Evolutionary conservation across 352 stramenopile genomes (phyloP).

Genomic region (Chrysophaeum taylorii): DNA sequence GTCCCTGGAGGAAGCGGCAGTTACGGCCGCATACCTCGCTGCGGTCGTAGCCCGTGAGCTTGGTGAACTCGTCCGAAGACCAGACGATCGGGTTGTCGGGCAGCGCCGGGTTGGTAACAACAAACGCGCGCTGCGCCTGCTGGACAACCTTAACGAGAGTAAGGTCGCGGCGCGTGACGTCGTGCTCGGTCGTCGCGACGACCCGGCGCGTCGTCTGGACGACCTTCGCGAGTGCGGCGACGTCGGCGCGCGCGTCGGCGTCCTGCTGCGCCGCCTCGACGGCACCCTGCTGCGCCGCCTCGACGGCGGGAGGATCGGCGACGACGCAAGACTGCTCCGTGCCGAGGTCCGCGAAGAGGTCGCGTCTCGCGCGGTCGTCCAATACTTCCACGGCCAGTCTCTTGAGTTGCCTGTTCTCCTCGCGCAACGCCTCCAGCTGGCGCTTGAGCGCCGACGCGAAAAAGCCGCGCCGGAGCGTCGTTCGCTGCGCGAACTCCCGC

Average conservation of each 20-base stretch:
- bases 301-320: not conserved
- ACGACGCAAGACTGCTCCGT: no score
- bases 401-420: not conserved
- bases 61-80: conserved; percentile 25
- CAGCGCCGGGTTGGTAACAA: conserved; percentile 40
- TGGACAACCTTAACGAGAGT: conserved; percentile 31
- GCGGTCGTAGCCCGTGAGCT: conserved; percentile 36
- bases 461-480: not conserved
- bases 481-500: not conserved
- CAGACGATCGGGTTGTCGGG: conserved; percentile 39
- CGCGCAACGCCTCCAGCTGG: not conserved
- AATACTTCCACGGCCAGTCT: not conserved
- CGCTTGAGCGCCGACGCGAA: conserved; percentile 11
- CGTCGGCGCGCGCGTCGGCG: not conserved
- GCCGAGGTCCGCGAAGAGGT: not conserved
- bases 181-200: no score
- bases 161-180: conserved; percentile 28
- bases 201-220: no score
- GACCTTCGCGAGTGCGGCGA: not conserved
- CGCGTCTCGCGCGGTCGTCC: not conserved
- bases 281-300: no score
- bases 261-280: not conserved
- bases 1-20: conserved; percentile 57
- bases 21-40: conserved; percentile 43
- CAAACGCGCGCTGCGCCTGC: conserved; percentile 32